Evolutionary conservation across 257 asterid genomes (phyloP).

Genomic region (Solanum peruvianum): DNA sequence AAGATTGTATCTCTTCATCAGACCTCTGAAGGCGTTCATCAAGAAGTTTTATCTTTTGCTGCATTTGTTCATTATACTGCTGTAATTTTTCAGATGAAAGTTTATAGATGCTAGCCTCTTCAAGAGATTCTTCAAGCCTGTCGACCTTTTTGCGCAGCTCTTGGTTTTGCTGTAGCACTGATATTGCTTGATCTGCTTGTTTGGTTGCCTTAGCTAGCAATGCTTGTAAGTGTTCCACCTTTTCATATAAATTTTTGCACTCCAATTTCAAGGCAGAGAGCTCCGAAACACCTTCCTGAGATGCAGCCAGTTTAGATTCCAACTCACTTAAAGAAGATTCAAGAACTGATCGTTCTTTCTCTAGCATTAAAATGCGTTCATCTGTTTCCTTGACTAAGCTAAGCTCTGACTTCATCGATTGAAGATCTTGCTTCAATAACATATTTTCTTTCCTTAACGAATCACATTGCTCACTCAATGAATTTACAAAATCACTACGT

Average conservation of each 20-base stretch:
- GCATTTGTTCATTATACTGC: constrained; percentile 63
- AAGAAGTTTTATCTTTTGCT: constrained; percentile 62
- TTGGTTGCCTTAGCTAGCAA: constrained; percentile 59
- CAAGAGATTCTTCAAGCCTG: constrained; percentile 71
- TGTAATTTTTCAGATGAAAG: constrained; percentile 78
- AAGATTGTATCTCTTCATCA: constrained; percentile 72
- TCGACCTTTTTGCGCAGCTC: constrained; percentile 78
- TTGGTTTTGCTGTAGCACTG: constrained; percentile 77
- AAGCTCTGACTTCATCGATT: constrained; percentile 48
- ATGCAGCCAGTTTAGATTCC: constrained; percentile 56
- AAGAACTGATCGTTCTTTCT: constrained; percentile 54
- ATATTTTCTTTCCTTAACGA: constrained; percentile 52
- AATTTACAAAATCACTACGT: constrained; percentile 14
- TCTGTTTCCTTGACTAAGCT: constrained; percentile 46
- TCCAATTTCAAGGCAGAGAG: constrained; percentile 50
- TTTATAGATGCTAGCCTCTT: constrained; percentile 58
- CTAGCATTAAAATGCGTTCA: constrained; percentile 48
- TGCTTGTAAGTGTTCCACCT: constrained; percentile 59
- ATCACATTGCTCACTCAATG: constrained; percentile 47
- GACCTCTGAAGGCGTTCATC: constrained; percentile 80
- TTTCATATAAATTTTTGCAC: constrained; percentile 54
- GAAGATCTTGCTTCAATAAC: constrained; percentile 59
- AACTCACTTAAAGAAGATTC: constrained; percentile 58
- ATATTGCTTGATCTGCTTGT: constrained; percentile 66
- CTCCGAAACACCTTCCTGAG: constrained; percentile 58